Base-by-base conservation (phyloP, 805 yeast species). In the Metschnikowia shivogae region DNA sequence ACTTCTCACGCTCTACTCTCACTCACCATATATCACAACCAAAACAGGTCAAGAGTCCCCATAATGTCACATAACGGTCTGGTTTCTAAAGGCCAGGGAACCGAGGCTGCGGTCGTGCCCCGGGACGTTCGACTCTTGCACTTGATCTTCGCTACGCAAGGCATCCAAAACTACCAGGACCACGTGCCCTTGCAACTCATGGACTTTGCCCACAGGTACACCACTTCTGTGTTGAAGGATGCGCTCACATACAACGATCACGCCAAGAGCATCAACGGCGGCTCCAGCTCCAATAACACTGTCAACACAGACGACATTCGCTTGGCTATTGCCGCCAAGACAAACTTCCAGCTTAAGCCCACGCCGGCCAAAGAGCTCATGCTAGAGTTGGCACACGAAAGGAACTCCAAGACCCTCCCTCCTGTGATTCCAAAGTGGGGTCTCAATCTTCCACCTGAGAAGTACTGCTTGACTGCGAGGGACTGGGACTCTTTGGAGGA, bases 311-410 rank as follows among this genome's bases (percentile, higher is more conserved):
- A 93, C 49, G 99, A 95, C 59, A 76, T 93, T 42, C 77, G 97
- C 53, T 73, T 93, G 52, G 97, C 97, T 1, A 89, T 93, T 27
- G 92, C 93, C 0, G 93, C 98, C 0, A 74, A 96, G 48, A 88
- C 96, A n/a, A 89, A 87, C 60, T 89, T 89, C 62, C 98, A 95
- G 63, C 93, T 93, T 74, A 89, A 89, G 63, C 97, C 98, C 2
- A 73, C 80, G 3, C 93, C 95, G 6, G 98, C 98, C 4, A 93
- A 92, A 63, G 97, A 93, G 62, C 70, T 92, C 53, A 66, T 93
- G 52, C 69, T 93, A 64, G 96, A 92, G 65, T 71, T 93, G 56
- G 99, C 99, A 0, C 84, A 83, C 14, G 99, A 95, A 60, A 74
- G 96, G 52, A 93, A 93, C 65, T 84, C 88, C 56, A 84, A 87